Conservation (phyloP, 805 yeast genomes). For the Wickerhamomyces kurtzmanii region DNA sequence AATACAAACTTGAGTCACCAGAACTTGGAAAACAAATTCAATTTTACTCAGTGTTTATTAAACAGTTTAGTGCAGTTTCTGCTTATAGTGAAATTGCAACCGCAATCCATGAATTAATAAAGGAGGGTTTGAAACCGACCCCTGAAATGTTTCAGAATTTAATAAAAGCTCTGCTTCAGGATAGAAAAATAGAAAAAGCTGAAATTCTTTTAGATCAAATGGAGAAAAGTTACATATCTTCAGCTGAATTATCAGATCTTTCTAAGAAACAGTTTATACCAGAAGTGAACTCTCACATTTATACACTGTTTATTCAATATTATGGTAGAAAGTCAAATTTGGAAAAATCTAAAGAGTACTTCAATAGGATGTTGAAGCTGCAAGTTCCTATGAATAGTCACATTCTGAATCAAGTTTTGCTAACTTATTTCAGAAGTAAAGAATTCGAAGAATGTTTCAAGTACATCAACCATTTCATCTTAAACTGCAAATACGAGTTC, state of each 20-base stretch:
- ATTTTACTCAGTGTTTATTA: constrained; percentile 10
- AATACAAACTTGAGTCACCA: constrained; percentile 9
- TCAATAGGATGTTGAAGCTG: constrained; percentile 20
- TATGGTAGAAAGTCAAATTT: constrained; percentile 18
- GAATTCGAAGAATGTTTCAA: constrained; percentile 20
- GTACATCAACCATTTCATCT: constrained; percentile 21
- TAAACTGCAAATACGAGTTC: constrained; percentile 7
- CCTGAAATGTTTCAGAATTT: constrained; percentile 17
- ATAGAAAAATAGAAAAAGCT: constrained; percentile 18
- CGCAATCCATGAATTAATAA: constrained; percentile 6
- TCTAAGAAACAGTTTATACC: constrained; percentile 18
- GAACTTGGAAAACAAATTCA: constrained; percentile 10
- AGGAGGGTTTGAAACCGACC: constrained; percentile 5
- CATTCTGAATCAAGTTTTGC: constrained; percentile 27
- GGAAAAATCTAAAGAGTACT: constrained; percentile 18
- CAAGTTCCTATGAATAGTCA: constrained; percentile 22
- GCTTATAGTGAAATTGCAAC: constrained; percentile 4
- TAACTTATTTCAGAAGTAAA: constrained; percentile 18
- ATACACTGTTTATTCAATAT: constrained; percentile 26
- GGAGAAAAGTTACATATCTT: too few relatives aligned
- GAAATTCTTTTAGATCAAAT: constrained; percentile 20
- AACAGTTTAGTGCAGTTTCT: constrained; percentile 9
- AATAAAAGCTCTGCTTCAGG: constrained; percentile 15
- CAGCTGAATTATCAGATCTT: constrained; percentile 3
- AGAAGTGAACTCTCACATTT: constrained; percentile 29